These are phyloP conservation scores for Hypomyces rosellus DNA, from an alignment of 2,329 filamentous ascomycete species.

Conservation along the genomic window DNA sequence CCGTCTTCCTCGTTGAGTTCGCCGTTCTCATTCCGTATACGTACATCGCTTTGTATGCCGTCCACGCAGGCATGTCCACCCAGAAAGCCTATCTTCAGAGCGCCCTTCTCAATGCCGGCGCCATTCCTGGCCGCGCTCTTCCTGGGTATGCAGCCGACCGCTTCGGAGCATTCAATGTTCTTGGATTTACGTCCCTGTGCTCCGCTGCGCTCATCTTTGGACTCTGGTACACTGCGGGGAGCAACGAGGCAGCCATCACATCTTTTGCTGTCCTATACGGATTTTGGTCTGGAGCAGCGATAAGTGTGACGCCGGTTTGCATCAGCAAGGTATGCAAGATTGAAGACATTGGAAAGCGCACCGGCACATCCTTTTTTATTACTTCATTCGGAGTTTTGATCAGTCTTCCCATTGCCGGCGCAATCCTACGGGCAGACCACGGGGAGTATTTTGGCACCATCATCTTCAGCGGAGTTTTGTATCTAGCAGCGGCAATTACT, in stretches of 20 bases:
- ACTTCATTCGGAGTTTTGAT: slow-evolving; percentile 54
- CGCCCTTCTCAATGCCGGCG: slow-evolving; percentile 63
- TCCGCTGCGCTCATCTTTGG: slow-evolving; percentile 44
- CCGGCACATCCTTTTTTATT: slow-evolving; percentile 63
- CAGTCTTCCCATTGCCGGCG: slow-evolving; percentile 53
- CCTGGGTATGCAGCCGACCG: slow-evolving; percentile 63
- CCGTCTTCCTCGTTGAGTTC: slow-evolving; percentile 54
- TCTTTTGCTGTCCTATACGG: slow-evolving; percentile 62
- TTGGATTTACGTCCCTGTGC: slow-evolving; percentile 50
- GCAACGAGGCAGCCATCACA: slow-evolving; percentile 44
- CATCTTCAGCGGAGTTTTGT: slow-evolving; percentile 37
- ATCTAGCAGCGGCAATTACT: slow-evolving; percentile 22
- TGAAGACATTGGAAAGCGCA: slow-evolving; percentile 62
- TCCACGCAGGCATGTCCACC: slow-evolving; percentile 45
- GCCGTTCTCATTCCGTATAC: slow-evolving; percentile 60
- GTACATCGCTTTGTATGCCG: slow-evolving; percentile 61
- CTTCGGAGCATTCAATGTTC: slow-evolving; percentile 63
- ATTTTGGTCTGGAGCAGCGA: slow-evolving; percentile 63
- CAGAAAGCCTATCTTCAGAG: slow-evolving; percentile 60
- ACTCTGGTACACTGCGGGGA: slow-evolving; percentile 53
- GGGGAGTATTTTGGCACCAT: slow-evolving; percentile 49
- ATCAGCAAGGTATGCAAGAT: slow-evolving; percentile 64
- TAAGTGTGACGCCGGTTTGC: slow-evolving; percentile 65
- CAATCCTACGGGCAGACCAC: slow-evolving; percentile 35
- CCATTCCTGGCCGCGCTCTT: slow-evolving; percentile 59